Conservation (phyloP, 73 alveolate genomes). For the Uronychia binucleata region DNA sequence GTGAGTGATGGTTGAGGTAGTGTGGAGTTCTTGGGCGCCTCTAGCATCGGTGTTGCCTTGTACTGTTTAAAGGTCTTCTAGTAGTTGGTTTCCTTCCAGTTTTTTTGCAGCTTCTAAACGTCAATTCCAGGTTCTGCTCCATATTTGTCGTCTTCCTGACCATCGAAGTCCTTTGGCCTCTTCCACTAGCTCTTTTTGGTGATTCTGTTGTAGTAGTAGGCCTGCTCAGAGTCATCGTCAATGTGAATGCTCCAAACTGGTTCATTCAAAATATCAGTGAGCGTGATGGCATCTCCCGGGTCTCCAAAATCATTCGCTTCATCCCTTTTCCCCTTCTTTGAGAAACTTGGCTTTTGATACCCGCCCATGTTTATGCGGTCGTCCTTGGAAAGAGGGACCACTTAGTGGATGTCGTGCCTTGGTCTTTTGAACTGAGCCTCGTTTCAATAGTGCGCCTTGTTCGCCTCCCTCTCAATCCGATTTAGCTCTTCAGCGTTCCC, state of each 20-base stretch:
- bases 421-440: background rate
- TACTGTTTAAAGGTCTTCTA: background rate
- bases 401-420: background rate
- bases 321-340: background rate
- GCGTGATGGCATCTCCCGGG: background rate
- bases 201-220: background rate
- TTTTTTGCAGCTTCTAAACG: background rate
- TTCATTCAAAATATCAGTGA: background rate
- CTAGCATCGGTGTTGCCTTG: background rate
- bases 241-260: background rate
- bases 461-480: background rate
- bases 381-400: background rate
- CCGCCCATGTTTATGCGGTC: background rate
- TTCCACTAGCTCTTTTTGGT: background rate
- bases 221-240: background rate
- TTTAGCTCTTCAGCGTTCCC: background rate
- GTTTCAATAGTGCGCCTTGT: background rate
- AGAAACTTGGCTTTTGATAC: background rate
- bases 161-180: background rate
- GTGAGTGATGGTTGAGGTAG: no score
- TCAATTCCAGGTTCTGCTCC: background rate
- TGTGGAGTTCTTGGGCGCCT: no score
- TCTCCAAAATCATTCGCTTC: background rate
- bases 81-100: background rate
- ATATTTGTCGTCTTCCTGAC: background rate